A percentile compares a stretch with the other conserved stretches of the same genome.
Evolutionary conservation across 148 eudicot genomes (phyloP).

Genomic region (Beta vulgaris): DNA sequence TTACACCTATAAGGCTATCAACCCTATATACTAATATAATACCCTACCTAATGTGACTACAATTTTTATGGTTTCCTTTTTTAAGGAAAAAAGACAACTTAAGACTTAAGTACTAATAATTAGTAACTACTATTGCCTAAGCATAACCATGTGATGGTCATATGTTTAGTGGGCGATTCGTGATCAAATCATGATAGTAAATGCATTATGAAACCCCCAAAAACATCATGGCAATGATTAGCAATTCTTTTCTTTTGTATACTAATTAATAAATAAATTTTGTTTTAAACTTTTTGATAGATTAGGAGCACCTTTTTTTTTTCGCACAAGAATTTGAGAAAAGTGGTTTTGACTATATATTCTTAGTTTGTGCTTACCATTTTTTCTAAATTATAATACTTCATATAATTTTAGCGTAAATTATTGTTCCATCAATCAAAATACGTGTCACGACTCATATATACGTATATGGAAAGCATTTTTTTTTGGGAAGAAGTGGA

Average conservation of each 20-base stretch:
- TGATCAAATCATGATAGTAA: slow-evolving; percentile 18
- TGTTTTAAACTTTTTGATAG: neutral
- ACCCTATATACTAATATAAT: neutral
- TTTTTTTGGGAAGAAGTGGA: too few relatives aligned
- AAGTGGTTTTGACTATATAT: too few relatives aligned
- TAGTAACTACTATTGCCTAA: slow-evolving; percentile 24
- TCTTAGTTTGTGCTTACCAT: too few relatives aligned
- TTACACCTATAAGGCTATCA: slow-evolving; percentile 12
- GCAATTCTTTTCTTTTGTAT: neutral
- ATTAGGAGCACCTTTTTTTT: too few relatives aligned
- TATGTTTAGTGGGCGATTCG: slow-evolving; percentile 26
- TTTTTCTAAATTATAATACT: too few relatives aligned
- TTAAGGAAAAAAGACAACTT: neutral
- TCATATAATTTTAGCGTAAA: too few relatives aligned
- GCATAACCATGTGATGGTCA: slow-evolving; percentile 30
- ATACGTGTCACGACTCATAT: too few relatives aligned
- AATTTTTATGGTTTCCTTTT: slow-evolving; percentile 3
- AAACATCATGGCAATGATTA: slow-evolving; percentile 26
- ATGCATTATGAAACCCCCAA: slow-evolving; percentile 8
- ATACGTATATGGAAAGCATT: too few relatives aligned
- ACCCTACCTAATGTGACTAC: neutral
- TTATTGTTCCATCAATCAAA: too few relatives aligned
- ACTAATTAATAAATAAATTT: neutral
- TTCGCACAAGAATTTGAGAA: too few relatives aligned
- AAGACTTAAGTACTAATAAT: slow-evolving; percentile 5